Conservation (phyloP, 768 basidiomycete species). For the Rhodotorula sphaerocarpa region DNA sequence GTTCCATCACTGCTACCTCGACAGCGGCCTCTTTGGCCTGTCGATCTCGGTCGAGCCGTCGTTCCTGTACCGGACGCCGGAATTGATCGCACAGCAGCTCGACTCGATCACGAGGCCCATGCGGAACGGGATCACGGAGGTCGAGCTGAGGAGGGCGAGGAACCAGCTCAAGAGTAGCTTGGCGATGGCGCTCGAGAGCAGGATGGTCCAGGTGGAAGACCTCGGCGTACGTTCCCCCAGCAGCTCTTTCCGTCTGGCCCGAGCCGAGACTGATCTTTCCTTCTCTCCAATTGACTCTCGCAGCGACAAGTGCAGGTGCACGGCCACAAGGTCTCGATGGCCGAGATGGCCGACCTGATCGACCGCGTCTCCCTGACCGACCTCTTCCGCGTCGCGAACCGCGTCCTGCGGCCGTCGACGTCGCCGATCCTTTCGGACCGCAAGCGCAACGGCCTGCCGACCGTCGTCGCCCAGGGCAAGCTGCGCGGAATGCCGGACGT, state of each 20-base stretch:
- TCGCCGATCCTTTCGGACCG: slow-evolving; percentile 32
- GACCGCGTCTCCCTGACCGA: slow-evolving; percentile 64
- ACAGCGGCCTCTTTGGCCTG: slow-evolving; percentile 85
- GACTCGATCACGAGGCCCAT: slow-evolving; percentile 60
- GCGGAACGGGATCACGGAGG: slow-evolving; percentile 43
- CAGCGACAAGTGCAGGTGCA: slow-evolving; percentile 76
- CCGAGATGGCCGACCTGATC: slow-evolving; percentile 82
- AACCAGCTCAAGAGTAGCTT: slow-evolving; percentile 88
- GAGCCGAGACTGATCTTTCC: too few relatives aligned
- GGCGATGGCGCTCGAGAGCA: slow-evolving; percentile 68
- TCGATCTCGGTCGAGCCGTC: slow-evolving; percentile 72
- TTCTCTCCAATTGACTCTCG: background rate
- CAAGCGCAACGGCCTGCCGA: slow-evolving; percentile 54
- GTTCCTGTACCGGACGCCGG: slow-evolving; percentile 57
- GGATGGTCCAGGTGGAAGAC: slow-evolving; percentile 41
- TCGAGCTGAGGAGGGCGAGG: slow-evolving; percentile 76
- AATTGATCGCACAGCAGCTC: slow-evolving; percentile 79
- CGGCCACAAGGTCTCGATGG: slow-evolving; percentile 70
- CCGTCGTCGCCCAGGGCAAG: slow-evolving; percentile 74
- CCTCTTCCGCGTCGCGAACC: slow-evolving; percentile 64
- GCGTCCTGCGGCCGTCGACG: slow-evolving; percentile 51
- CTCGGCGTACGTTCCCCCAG: slow-evolving; percentile 22
- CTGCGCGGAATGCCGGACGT: slow-evolving; percentile 59
- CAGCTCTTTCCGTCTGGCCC: too few relatives aligned
- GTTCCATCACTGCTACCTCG: slow-evolving; percentile 95